phyloP scores from a whole-genome alignment of 2,329 filamentous ascomycete species.

The Stenocarpella maydis region DNA sequence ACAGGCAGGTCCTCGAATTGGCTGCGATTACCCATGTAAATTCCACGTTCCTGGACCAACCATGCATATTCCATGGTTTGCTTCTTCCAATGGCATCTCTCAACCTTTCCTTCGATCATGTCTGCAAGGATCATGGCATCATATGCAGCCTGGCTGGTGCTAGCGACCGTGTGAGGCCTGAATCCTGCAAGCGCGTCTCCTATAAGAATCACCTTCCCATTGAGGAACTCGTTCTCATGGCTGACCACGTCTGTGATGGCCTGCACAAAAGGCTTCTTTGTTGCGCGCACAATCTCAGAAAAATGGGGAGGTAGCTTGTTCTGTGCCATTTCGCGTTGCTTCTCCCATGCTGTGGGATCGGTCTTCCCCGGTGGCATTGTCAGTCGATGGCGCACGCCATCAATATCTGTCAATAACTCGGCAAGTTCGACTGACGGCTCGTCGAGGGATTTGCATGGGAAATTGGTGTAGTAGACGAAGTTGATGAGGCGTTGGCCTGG shows the following conservation, averaged over 20 bases:
- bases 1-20: slow-evolving; percentile 45
- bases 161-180: slow-evolving; percentile 53
- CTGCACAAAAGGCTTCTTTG: slow-evolving; percentile 51
- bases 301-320: slow-evolving; percentile 49
- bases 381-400: slow-evolving; percentile 44
- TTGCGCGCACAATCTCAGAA: slow-evolving; percentile 50
- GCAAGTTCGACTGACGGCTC: slow-evolving; percentile 44
- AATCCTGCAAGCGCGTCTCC: slow-evolving; percentile 56
- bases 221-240: slow-evolving; percentile 45
- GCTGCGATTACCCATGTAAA: slow-evolving; percentile 47
- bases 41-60: slow-evolving; percentile 45
- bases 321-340: slow-evolving; percentile 44
- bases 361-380: slow-evolving; percentile 50
- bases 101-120: slow-evolving; percentile 44
- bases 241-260: slow-evolving; percentile 50
- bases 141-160: slow-evolving; percentile 48
- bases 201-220: slow-evolving; percentile 51
- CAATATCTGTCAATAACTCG: slow-evolving; percentile 46
- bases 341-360: slow-evolving; percentile 45
- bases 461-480: slow-evolving; percentile 56
- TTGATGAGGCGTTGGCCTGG: slow-evolving; percentile 52
- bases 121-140: slow-evolving; percentile 43
- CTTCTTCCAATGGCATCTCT: slow-evolving; percentile 45
- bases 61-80: slow-evolving; percentile 47
- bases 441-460: slow-evolving; percentile 37